phyloP scores from a whole-genome alignment of 225 moss, liverwort and hornwort genomes.

The Ulota crispa region DNA sequence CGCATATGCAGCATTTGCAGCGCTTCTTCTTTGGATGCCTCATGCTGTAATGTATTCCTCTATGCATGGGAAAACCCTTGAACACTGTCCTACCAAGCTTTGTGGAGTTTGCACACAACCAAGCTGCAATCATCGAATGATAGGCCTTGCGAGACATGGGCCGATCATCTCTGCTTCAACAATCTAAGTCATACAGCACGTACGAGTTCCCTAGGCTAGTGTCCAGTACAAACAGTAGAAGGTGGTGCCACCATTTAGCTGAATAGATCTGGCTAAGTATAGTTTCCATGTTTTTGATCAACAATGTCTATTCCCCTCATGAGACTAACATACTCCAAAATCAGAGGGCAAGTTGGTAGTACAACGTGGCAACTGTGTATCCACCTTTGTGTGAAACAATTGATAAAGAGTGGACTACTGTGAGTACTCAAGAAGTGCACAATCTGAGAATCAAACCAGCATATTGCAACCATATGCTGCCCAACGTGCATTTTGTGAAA shows the following conservation, averaged over 20 bases:
- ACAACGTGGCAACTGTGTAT: not conserved
- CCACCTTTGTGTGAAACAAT: not conserved
- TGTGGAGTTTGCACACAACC: not conserved
- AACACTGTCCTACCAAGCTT: not conserved
- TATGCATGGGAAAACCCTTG: not conserved
- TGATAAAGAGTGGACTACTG: not conserved
- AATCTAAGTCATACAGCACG: not conserved
- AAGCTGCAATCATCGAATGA: too few species aligned
- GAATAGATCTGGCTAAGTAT: not conserved
- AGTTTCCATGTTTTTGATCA: not conserved
- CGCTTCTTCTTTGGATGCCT: too few species aligned
- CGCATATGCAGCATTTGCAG: too few species aligned
- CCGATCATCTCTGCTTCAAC: too few species aligned
- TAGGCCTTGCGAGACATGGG: too few species aligned
- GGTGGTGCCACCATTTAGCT: not conserved
- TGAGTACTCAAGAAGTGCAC: not conserved
- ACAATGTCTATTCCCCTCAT: not conserved
- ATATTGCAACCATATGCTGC: not conserved
- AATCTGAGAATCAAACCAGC: not conserved
- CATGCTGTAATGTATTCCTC: too few species aligned
- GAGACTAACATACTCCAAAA: not conserved
- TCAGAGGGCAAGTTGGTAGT: not conserved
- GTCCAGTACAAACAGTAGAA: not conserved
- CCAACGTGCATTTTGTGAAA: too few species aligned
- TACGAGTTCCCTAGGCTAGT: not conserved